phyloP scores from a whole-genome alignment of 116 monocot genomes.

The Trichopus zeylanicus region DNA sequence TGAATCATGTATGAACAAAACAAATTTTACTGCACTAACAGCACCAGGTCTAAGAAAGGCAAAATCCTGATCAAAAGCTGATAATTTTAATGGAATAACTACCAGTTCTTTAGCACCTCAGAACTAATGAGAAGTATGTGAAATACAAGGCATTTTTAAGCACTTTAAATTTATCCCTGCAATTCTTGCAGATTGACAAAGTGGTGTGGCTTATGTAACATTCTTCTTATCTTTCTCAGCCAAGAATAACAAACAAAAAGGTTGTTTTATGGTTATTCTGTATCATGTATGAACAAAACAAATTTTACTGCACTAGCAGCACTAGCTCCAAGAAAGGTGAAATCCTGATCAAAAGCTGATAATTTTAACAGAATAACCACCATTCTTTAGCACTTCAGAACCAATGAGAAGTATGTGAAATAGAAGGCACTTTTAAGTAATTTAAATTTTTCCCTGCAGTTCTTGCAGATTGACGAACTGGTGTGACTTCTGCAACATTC shows the following conservation, averaged over 20 bases:
- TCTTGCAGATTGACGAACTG: conserved; percentile 77
- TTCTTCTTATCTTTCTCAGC: conserved; percentile 2
- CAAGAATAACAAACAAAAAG: too few relatives aligned
- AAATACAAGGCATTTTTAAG: neutral
- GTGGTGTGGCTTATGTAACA: conserved; percentile 34
- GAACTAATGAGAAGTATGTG: neutral
- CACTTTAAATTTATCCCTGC: conserved; percentile 61
- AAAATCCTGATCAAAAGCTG: too few relatives aligned
- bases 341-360: too few relatives aligned
- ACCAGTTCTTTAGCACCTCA: neutral
- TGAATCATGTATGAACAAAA: too few relatives aligned
- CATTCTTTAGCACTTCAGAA: neutral
- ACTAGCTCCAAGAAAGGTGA: too few relatives aligned
- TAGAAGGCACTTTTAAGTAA: conserved; percentile 20
- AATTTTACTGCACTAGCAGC: too few relatives aligned
- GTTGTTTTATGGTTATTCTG: too few relatives aligned
- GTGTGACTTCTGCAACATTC: conserved; percentile 25
- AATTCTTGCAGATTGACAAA: conserved; percentile 74
- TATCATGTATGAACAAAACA: too few relatives aligned
- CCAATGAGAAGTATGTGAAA: neutral
- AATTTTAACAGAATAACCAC: too few relatives aligned
- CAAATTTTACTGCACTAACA: too few relatives aligned
- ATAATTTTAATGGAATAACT: too few relatives aligned
- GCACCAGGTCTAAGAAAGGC: too few relatives aligned
- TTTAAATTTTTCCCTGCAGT: conserved; percentile 49